Evolutionary conservation across 78 protist genomes (phyloP).

Genomic region (Dictyostelium citrinum): DNA sequence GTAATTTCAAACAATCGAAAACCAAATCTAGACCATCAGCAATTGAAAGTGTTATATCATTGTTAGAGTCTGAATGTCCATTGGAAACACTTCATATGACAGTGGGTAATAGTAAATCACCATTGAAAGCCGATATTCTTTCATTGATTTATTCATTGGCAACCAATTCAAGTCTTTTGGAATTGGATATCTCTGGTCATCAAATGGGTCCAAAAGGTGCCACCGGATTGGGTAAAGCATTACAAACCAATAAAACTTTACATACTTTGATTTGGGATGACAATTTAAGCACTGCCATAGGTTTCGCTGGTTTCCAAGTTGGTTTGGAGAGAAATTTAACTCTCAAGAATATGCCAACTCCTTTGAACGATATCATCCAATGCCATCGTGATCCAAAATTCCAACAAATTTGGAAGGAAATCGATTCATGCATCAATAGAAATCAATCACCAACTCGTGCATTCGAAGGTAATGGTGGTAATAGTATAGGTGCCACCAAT

Average conservation of each 20-base stretch:
- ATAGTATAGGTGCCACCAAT: conserved; percentile 58
- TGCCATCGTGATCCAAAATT: conserved; percentile 50
- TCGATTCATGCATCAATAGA: conserved; percentile 66
- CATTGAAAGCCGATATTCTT: conserved; percentile 63
- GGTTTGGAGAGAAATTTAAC: conserved; percentile 77
- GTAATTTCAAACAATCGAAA: conserved; percentile 75
- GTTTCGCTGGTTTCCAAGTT: conserved; percentile 59
- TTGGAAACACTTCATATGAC: conserved; percentile 54
- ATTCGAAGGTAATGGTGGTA: conserved; percentile 29
- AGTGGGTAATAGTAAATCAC: conserved; percentile 50
- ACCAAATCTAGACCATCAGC: conserved; percentile 69
- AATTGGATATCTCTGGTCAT: conserved; percentile 78
- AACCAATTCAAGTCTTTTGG: conserved; percentile 52
- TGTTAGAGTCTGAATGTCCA: conserved; percentile 43
- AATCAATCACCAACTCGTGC: conserved; percentile 73
- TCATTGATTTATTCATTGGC: conserved; percentile 77
- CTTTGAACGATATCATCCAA: conserved; percentile 65
- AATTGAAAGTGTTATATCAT: conserved; percentile 54
- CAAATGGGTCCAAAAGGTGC: conserved; percentile 86
- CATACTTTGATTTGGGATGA: conserved; percentile 77
- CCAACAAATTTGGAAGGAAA: conserved; percentile 17
- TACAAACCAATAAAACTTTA: conserved; percentile 79
- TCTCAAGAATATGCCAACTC: conserved; percentile 68
- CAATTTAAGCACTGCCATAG: conserved; percentile 39
- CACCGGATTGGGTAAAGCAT: conserved; percentile 79